These are phyloP conservation scores for Saccharomycopsis fibuligera DNA, from an alignment of 805 yeast genomes.

Conservation along the genomic window DNA sequence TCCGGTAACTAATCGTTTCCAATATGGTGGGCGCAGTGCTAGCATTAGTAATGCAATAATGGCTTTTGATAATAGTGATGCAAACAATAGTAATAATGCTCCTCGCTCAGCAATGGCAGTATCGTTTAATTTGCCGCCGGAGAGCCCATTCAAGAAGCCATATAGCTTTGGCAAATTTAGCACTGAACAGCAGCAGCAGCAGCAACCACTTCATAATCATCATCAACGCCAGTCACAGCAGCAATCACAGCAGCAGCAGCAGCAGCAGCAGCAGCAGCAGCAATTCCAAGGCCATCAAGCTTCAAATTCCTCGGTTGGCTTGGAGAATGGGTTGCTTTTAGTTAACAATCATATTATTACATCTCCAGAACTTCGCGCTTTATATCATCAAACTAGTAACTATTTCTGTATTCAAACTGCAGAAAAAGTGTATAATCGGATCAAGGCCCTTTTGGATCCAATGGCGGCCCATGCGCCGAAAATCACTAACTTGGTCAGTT, in stretches of 20 bases:
- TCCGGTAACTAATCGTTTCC: background rate
- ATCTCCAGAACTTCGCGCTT: constrained; percentile 46
- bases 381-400: constrained; percentile 41
- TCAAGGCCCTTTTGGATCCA: constrained; percentile 19
- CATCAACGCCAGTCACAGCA: constrained; percentile 15
- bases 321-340: constrained; percentile 60
- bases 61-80: background rate
- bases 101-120: constrained; percentile 18
- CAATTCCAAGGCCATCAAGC: background rate
- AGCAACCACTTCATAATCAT: constrained; percentile 12
- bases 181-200: constrained; percentile 1
- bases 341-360: constrained; percentile 53
- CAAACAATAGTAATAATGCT: background rate
- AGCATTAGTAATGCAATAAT: no score
- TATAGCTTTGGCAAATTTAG: background rate
- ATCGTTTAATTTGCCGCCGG: constrained; percentile 18
- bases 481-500: constrained; percentile 7
- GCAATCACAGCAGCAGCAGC: constrained; percentile 20
- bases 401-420: constrained; percentile 50
- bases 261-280: constrained; percentile 19
- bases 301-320: background rate
- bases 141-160: constrained; percentile 19
- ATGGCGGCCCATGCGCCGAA: constrained; percentile 17
- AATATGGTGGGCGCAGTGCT: no score
- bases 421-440: constrained; percentile 27